Conservation (phyloP, 148 eudicot species). For the Drosera capensis region DNA sequence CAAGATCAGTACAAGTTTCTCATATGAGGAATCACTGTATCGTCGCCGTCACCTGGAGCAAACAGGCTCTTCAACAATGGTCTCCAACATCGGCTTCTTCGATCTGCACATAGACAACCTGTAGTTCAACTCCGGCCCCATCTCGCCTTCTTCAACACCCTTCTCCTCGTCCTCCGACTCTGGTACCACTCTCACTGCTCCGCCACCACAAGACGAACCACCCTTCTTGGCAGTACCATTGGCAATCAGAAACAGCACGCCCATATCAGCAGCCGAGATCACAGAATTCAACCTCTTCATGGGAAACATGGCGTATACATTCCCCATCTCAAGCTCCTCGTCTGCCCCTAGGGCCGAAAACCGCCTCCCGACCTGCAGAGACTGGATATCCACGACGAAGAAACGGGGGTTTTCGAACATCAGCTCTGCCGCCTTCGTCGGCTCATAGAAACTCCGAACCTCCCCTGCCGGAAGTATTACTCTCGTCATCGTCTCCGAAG, state of each 20-base stretch:
- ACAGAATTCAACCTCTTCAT: conserved; percentile 59
- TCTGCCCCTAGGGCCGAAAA: conserved; percentile 67
- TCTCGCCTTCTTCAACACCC: neutral
- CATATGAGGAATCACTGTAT: too few species aligned
- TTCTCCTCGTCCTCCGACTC: conserved; percentile 7
- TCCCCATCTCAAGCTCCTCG: conserved; percentile 53
- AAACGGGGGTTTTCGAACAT: conserved; percentile 62
- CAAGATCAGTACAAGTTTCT: too few species aligned
- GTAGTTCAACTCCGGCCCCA: conserved; percentile 29
- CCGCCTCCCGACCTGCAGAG: conserved; percentile 39
- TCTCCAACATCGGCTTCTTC: conserved; percentile 78
- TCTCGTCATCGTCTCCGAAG: conserved; percentile 13
- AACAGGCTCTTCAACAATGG: conserved; percentile 73
- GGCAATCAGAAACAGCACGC: conserved; percentile 40
- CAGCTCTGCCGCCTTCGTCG: conserved; percentile 58
- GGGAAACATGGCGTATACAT: conserved; percentile 49
- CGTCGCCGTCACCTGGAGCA: conserved; percentile 28
- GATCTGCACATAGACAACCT: conserved; percentile 52
- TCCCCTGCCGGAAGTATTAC: conserved; percentile 68
- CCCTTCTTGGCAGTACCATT: conserved; percentile 16
- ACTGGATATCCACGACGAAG: conserved; percentile 41
- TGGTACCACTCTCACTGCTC: conserved; percentile 37
- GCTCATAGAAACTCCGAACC: conserved; percentile 31
- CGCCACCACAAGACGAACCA: conserved; percentile 7
- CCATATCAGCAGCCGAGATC: conserved; percentile 60